Conservation (phyloP, 768 basidiomycete genomes). For the Mrakia gelida region DNA sequence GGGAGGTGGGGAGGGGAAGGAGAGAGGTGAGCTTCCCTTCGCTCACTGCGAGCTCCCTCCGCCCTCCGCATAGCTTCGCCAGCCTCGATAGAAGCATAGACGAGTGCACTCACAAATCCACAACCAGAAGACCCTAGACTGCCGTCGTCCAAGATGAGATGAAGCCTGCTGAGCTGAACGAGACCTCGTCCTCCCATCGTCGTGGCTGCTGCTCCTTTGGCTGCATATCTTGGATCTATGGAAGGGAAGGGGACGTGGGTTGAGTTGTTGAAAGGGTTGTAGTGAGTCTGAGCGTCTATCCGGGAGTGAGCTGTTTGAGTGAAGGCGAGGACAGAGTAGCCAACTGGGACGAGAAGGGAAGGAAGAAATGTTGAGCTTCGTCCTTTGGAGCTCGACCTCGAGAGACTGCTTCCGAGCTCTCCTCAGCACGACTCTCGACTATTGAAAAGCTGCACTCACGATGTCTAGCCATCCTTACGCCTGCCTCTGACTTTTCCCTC, state of each 20-base stretch:
- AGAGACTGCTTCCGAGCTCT: neutral
- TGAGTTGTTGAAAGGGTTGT: conserved; percentile 56
- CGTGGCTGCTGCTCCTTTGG: conserved; percentile 48
- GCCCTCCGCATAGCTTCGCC: neutral
- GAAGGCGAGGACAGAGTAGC: conserved; percentile 75
- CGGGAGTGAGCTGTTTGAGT: conserved; percentile 67
- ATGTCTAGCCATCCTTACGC: conserved; percentile 63
- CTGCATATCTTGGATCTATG: conserved; percentile 53
- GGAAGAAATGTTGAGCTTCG: conserved; percentile 51
- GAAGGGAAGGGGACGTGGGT: conserved; percentile 34
- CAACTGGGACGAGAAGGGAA: conserved; percentile 54
- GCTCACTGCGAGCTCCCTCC: neutral
- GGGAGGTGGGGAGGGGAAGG: neutral
- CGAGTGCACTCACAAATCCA: conserved; percentile 56
- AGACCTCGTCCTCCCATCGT: conserved; percentile 48
- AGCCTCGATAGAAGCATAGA: neutral
- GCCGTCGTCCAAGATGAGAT: conserved; percentile 73
- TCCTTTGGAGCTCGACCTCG: neutral
- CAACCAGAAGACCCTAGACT: conserved; percentile 70
- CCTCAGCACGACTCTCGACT: neutral
- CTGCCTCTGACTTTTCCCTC: conserved; percentile 87
- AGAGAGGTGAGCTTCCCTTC: neutral
- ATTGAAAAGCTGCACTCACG: neutral
- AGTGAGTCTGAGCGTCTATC: conserved; percentile 65
- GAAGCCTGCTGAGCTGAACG: conserved; percentile 64